Evolutionary conservation across 2,329 filamentous ascomycete species (phyloP), one percentile per base, ranked within the genome.

Genomic region (Davidsoniella neocaledoniae): DNA sequence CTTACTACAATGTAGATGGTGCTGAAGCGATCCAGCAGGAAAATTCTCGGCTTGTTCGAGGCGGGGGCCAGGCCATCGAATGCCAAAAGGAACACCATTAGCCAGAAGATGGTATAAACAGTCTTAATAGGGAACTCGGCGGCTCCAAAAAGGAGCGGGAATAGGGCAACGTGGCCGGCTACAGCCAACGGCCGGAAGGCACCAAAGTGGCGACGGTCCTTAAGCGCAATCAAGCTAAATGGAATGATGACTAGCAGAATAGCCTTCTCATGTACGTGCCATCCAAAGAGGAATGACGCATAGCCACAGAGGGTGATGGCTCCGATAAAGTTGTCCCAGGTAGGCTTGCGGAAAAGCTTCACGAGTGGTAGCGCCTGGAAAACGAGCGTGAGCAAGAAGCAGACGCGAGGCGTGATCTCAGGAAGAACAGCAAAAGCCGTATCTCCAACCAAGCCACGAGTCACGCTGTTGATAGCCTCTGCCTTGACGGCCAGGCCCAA

Each of bases 261-360:
- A 1, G 91, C 91, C 65, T 98, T 98, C 62, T 98, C 91, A 59
- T 98, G 91, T 7, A 98, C 91, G 61, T 98, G 91, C 87, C 90
- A 98, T 51, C 91, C 90, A 58, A 96, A 96, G 8, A 98, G 73
- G 67, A 98, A 98, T 0, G 90, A 95, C 0, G 90, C 84, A 61
- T 95, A 98, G 52, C 86, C 91, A 60, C 91, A 96, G 14, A 96
- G 77, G 0, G 90, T 95, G 42, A 94, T 76, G 0, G 86, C 82
- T 3, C 86, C 86, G 40, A 96, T 75, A 61, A 98, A 96, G 50
- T 76, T 83, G 54, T 94, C 83, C 85, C 86, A 94, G 0, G 77
- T 86, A 2, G 87, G 86, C 46, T 74, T 71, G 43, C 77, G 60
- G 67, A 94, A 94, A 38, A 96, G 77, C 64, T 87, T 93, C 55